phyloP scores from a whole-genome alignment of 345 rosid species.

The Melaleuca alternifolia region DNA sequence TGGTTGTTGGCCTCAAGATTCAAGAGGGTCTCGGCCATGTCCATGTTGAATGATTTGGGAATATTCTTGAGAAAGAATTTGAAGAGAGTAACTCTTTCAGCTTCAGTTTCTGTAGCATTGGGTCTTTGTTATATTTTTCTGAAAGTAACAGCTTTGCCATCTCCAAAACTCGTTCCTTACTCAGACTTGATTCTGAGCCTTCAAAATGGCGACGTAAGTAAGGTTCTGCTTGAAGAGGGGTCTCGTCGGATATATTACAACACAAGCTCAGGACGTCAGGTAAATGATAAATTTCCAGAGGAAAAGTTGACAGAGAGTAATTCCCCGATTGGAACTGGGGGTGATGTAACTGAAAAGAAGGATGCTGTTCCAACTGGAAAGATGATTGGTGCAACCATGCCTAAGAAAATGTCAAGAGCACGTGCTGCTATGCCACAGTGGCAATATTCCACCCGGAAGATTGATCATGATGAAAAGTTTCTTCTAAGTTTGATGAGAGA shows the following conservation, averaged over 20 bases:
- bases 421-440: constrained; percentile 42
- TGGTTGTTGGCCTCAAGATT: constrained; percentile 36
- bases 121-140: constrained; percentile 60
- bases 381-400: constrained; percentile 1
- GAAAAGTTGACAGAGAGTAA: constrained; percentile 10
- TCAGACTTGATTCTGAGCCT: constrained; percentile 71
- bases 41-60: constrained; percentile 33
- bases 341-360: constrained; percentile 11
- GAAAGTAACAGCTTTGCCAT: constrained; percentile 62
- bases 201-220: constrained; percentile 52
- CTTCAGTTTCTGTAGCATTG: constrained; percentile 39
- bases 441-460: constrained; percentile 78
- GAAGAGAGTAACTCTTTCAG: constrained; percentile 35
- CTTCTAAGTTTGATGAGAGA: constrained; percentile 88
- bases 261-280: constrained; percentile 8
- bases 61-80: constrained; percentile 44
- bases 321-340: constrained; percentile 9
- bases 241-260: constrained; percentile 85
- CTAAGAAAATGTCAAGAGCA: constrained; percentile 27
- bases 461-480: constrained; percentile 85
- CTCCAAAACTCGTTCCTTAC: constrained; percentile 68
- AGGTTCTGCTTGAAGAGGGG: constrained; percentile 82
- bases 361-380: constrained; percentile 7
- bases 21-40: constrained; percentile 43
- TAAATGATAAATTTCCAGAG: constrained; percentile 18